A percentile compares a stretch with the other conserved stretches of the same genome.
Evolutionary conservation across 768 basidiomycete genomes (phyloP).

Genomic region (Podaxis sp.): DNA sequence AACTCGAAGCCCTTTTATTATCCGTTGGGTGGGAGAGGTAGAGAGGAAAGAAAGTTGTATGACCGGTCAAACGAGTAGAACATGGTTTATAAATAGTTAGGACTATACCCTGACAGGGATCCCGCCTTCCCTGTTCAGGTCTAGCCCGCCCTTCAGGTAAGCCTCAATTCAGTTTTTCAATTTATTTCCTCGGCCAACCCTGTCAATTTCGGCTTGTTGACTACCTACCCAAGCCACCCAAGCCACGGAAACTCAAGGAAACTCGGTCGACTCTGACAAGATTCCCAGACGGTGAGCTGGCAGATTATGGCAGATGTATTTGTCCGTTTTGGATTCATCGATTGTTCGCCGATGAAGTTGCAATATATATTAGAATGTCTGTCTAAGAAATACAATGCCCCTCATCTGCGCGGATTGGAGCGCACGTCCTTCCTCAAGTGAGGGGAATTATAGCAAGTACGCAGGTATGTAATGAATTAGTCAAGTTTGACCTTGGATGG

Average conservation of each 20-base stretch:
- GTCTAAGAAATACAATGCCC: not conserved
- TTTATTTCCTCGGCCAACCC: not conserved
- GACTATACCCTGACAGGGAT: not conserved
- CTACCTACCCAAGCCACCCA: too few species aligned
- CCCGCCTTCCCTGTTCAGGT: slow-evolving; percentile 2
- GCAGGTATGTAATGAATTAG: slow-evolving; percentile 24
- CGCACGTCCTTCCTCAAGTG: not conserved
- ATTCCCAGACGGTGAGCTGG: not conserved
- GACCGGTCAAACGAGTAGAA: not conserved
- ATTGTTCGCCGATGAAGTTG: not conserved
- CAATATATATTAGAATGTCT: not conserved
- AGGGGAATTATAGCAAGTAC: not conserved
- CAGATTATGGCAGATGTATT: not conserved
- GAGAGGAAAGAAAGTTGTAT: not conserved
- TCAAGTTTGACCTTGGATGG: slow-evolving; percentile 53
- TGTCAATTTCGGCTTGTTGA: not conserved
- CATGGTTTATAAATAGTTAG: not conserved
- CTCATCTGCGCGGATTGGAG: not conserved
- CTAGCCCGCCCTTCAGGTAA: not conserved
- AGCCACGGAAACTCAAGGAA: too few species aligned
- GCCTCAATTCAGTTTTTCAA: not conserved
- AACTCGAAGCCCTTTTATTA: not conserved
- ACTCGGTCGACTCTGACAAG: too few species aligned
- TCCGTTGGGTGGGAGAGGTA: not conserved
- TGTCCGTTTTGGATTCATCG: not conserved